These are phyloP conservation scores for Talaromyces sp. DNA, from an alignment of 2,329 filamentous ascomycete species.

Conservation along the genomic window DNA sequence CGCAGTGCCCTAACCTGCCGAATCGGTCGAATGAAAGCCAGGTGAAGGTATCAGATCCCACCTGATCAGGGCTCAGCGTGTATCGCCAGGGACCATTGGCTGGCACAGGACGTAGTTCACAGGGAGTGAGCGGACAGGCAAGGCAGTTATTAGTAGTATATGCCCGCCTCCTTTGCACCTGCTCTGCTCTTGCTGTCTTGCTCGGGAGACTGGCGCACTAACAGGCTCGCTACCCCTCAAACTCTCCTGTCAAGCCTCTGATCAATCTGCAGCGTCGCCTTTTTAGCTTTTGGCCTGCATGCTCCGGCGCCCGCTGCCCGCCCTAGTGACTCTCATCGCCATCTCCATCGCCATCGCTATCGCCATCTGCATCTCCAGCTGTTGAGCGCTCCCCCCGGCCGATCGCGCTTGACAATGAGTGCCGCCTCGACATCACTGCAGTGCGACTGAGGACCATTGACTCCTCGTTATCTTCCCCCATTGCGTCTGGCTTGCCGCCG, in stretches of 20 bases:
- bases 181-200: neutral
- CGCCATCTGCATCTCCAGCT: neutral
- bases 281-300: constrained; percentile 11
- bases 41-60: neutral
- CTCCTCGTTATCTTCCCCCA: neutral
- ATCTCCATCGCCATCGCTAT: neutral
- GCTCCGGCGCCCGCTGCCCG: neutral
- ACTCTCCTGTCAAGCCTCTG: neutral
- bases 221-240: neutral
- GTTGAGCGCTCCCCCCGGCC: neutral
- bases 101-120: neutral
- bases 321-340: neutral
- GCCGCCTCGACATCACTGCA: neutral
- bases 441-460: neutral
- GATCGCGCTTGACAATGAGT: neutral
- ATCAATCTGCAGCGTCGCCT: constrained; percentile 20
- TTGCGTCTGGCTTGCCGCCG: neutral
- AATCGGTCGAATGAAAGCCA: neutral
- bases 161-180: neutral
- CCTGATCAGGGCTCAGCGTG: neutral
- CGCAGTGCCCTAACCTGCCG: neutral
- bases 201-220: neutral
- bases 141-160: neutral
- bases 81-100: constrained; percentile 8
- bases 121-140: too few species aligned